A percentile compares a stretch with the other conserved stretches of the same genome.
phyloP scores from a whole-genome alignment of 257 asterid genomes.

The Gentiana macrophylla region DNA sequence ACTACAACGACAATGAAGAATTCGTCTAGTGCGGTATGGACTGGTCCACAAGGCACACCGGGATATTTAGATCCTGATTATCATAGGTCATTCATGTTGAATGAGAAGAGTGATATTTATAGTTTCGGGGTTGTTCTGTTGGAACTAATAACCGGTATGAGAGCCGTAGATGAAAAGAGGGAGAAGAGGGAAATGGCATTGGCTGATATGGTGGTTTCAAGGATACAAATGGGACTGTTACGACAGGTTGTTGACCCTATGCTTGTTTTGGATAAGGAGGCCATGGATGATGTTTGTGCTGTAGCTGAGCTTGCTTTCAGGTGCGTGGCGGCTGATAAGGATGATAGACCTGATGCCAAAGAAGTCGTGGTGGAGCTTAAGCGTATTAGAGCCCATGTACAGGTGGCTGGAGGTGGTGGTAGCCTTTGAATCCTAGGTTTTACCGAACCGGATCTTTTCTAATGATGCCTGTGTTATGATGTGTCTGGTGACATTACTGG shows the following conservation, averaged over 20 bases:
- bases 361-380: constrained; percentile 71
- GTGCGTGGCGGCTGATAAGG: constrained; percentile 76
- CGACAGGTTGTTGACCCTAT: constrained; percentile 75
- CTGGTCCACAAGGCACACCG: constrained; percentile 97
- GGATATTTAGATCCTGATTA: constrained; percentile 94
- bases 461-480: too few relatives aligned
- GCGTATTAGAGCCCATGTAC: constrained; percentile 47
- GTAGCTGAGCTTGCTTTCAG: constrained; percentile 86
- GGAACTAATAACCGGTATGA: constrained; percentile 83
- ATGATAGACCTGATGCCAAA: constrained; percentile 76
- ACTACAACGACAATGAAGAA: constrained; percentile 26
- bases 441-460: constrained; percentile 13
- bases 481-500: too few relatives aligned
- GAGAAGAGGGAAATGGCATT: constrained; percentile 79
- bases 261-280: constrained; percentile 52
- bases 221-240: constrained; percentile 87
- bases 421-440: constrained; percentile 44
- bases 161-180: constrained; percentile 72
- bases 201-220: constrained; percentile 84
- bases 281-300: constrained; percentile 53
- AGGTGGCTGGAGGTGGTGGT: constrained; percentile 27
- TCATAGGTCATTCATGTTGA: constrained; percentile 60
- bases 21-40: constrained; percentile 69
- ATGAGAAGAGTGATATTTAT: constrained; percentile 88
- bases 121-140: constrained; percentile 84